Percentiles rank a stretch among this genome's conserved stretches.
Conservation (phyloP, 257 asterid species). For the Solanum lignicaule region DNA sequence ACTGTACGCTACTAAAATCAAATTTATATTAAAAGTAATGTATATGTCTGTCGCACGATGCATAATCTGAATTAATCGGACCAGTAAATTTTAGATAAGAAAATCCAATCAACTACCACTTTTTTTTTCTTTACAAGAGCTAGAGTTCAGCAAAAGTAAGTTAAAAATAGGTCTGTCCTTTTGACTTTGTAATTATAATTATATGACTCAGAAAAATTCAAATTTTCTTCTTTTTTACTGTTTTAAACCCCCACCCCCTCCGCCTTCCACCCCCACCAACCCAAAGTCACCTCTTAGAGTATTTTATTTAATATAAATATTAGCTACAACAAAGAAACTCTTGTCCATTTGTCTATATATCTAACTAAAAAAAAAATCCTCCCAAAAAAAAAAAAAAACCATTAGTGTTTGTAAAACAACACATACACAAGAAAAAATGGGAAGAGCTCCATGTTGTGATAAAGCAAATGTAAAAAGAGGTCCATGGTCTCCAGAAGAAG, state of each 20-base stretch:
- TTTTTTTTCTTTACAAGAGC: not conserved
- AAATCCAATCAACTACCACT: not conserved
- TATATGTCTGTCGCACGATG: rapidly evolving
- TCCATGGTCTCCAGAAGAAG: slow-evolving; percentile 98
- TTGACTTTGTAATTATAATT: slow-evolving; percentile 28
- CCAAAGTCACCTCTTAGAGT: not conserved
- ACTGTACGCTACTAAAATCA: not conserved
- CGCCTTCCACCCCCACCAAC: not conserved
- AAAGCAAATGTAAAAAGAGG: slow-evolving; percentile 89
- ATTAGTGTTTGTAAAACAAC: not conserved
- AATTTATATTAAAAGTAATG: not conserved
- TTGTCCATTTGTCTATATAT: not conserved
- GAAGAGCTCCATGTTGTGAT: slow-evolving; percentile 96
- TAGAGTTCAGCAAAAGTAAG: not conserved
- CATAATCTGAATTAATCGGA: not conserved
- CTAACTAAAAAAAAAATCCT: not conserved
- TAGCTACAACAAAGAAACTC: not conserved
- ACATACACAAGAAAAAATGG: slow-evolving; percentile 34
- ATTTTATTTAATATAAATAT: not conserved
- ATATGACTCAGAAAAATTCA: not conserved
- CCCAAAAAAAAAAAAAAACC: slow-evolving; percentile 9
- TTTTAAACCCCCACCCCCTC: not conserved
- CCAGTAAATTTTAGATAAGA: not conserved
- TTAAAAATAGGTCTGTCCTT: slow-evolving; percentile 14
- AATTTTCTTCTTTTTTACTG: slow-evolving; percentile 4